Base-by-base conservation (phyloP, 768 basidiomycete genomes). In the Termitomyces sp. region DNA sequence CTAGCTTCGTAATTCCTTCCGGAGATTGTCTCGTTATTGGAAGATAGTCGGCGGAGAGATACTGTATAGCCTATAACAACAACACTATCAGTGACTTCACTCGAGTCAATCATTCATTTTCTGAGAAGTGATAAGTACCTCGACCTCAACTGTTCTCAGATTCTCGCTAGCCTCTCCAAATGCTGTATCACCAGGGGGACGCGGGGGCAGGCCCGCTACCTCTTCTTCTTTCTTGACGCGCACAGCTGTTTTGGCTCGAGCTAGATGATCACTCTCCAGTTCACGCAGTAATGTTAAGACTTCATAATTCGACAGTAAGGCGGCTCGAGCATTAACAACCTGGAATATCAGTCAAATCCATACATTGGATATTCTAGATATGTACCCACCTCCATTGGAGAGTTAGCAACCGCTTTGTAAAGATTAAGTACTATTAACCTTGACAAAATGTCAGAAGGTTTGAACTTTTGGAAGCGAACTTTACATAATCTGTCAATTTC, bases 251-350 rank as follows among this genome's bases (percentile, higher is more conserved):
- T 86, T 88, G 45, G 86, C 78, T 38, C 85, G 83, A 0, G 83
- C 76, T 42, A 89, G 68, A 67, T 91, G 85, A 62, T 92, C 87
- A 14, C 71, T 74, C 67, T 94, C 89, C 41, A 91, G 85, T 54
- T 88, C 82, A 30, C 84, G 81, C 51, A 97, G 80, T 53, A 94
- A 80, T 17, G 78, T 65, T 46, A 95, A 75, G 58, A 97, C 94
- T 70, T 98, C 95, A 64, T 78, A 83, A 71, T 97, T 96, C 33
- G 92, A 89, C 15, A 98, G 80, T 53, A 96, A 82, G n/a, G 91
- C 84, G 15, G 89, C 75, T 51, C 89, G 82, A 11, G 84, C 66
- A 59, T 87, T 84, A 56, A 91, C 64, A 26, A 91, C 82, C 88
- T 91, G 15, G 21, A 38, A 7, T 37, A 51, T 40, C 7, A 30